Evolutionary conservation across 2,329 filamentous ascomycete species (phyloP).

Genomic region (Apiospora aurea): DNA sequence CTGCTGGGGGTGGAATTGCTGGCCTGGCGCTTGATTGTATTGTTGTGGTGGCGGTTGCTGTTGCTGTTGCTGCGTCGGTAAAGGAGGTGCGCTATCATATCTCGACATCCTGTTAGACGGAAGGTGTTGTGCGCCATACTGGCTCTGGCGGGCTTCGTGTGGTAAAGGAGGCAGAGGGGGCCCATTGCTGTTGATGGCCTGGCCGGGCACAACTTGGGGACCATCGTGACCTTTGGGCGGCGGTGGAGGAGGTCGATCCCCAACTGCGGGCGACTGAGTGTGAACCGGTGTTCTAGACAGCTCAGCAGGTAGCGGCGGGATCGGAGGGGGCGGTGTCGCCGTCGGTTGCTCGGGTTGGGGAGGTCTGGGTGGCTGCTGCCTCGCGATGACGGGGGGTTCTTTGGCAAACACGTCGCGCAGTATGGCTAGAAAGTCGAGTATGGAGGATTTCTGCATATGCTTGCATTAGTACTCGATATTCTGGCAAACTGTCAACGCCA

Average conservation of each 20-base stretch:
- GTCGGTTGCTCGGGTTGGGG: conserved; percentile 2
- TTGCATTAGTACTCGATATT: conserved; percentile 31
- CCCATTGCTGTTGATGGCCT: conserved; percentile 39
- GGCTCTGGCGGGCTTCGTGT: conserved; percentile 38
- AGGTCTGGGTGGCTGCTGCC: conserved; percentile 54
- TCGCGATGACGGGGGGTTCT: conserved; percentile 88
- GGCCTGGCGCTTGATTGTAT: conserved; percentile 32
- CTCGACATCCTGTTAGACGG: conserved; percentile 41
- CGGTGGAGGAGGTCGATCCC: conserved; percentile 54
- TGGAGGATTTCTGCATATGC: conserved; percentile 74
- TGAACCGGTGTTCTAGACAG: conserved; percentile 52
- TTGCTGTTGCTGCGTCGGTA: conserved; percentile 40
- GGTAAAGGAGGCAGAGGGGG: conserved; percentile 46
- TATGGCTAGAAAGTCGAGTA: conserved; percentile 83
- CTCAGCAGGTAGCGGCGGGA: conserved; percentile 76
- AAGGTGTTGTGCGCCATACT: conserved; percentile 33
- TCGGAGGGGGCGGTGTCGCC: conserved; percentile 54
- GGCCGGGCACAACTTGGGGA: conserved; percentile 42
- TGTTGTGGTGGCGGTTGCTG: conserved; percentile 30
- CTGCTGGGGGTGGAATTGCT: conserved; percentile 33
- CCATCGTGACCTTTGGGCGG: conserved; percentile 59
- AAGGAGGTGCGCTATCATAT: conserved; percentile 43
- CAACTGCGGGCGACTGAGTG: conserved; percentile 44
- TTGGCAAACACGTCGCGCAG: conserved; percentile 89
- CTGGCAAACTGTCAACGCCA: not conserved